Evolutionary conservation across 495 filamentous ascomycete genomes (phyloP), one percentile per base, ranked within the genome.

Genomic region (Penicillium paxilli): DNA sequence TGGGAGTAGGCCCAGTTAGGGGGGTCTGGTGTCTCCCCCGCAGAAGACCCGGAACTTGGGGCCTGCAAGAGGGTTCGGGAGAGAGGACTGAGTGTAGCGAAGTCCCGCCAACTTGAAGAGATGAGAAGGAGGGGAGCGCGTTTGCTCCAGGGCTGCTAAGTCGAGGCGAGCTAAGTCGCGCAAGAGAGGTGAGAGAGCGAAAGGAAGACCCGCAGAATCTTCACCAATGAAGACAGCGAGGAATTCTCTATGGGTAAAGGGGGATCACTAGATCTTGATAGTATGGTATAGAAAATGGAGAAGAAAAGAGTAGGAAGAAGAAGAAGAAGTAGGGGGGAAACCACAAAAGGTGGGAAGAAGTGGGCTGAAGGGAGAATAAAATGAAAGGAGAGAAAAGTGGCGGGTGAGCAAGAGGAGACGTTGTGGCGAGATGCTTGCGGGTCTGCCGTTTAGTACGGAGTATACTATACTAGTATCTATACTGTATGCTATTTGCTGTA

Each of bases 71-170:
- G 92, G 93, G 82, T 90, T 88, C 66, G 87, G 77, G 81, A 90
- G 89, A 68, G 89, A 90, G 74, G 90, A 87, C 80, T 84, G 74
- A 70, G 79, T 73, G 72, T 79, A 80, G 74, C 75, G 86, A 83
- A 85, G 81, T 79, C 88, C 92, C 92, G 94, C 94, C 94, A 98
- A 96, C 86, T 96, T 98, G 93, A 83, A 87, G 84, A 76, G 79
- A 64, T 83, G 75, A 45, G 49, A 44, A 22, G 64, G 61, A 53
- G 44, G 47, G 66, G 60, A 72, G 71, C 67, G 64, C 54, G 64
- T 58, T 32, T 60, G 73, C 71, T 72, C 73, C 71, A 70, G 64
- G 55, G 25, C 68, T 64, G 64, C 54, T 53, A 47, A 30, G 42
- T 45, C 24, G 47, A 60, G 46, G 52, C 44, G 57, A 60, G 30